Evolutionary conservation across 768 basidiomycete genomes (phyloP).

Genomic region (Asterophora parasitica): DNA sequence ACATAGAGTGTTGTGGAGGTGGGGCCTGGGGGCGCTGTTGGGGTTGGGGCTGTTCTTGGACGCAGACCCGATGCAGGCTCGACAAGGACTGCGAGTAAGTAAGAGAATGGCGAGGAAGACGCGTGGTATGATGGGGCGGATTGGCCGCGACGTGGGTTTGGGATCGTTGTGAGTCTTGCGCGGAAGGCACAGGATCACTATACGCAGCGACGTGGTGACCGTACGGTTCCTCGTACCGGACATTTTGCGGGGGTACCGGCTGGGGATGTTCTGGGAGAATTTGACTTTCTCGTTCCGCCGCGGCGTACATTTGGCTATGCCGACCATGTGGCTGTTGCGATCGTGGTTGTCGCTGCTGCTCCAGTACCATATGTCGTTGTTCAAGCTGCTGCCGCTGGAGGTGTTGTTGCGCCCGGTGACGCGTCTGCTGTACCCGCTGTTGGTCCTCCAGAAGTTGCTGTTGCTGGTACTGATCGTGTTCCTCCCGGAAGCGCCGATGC

Average conservation of each 20-base stretch:
- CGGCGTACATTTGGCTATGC: not conserved
- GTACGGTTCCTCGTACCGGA: conserved; percentile 11
- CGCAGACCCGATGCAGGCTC: conserved; percentile 20
- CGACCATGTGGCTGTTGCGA: conserved; percentile 3
- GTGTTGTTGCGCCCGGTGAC: conserved; percentile 18
- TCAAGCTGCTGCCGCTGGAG: conserved; percentile 14
- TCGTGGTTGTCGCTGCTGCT: not conserved
- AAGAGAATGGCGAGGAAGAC: not conserved
- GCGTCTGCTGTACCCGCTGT: conserved; percentile 12
- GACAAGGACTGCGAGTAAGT: conserved; percentile 16
- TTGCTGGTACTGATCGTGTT: conserved; percentile 18
- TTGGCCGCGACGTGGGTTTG: not conserved
- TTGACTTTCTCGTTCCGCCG: not conserved
- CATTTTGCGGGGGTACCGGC: conserved; percentile 6
- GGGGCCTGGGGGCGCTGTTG: conserved; percentile 10
- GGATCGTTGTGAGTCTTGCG: not conserved
- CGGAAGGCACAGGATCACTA: not conserved
- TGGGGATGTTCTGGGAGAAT: conserved; percentile 10
- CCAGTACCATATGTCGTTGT: conserved; percentile 13
- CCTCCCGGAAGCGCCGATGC: conserved; percentile 16
- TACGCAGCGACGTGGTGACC: conserved; percentile 8
- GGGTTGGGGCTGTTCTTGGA: conserved; percentile 4
- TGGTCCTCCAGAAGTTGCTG: conserved; percentile 20
- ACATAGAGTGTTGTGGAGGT: conserved; percentile 28
- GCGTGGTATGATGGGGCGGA: not conserved